Percentiles rank a stretch among this genome's conserved stretches.
Evolutionary conservation across 2,329 filamentous ascomycete genomes (phyloP).

Genomic region (Talaromyces sp.): DNA sequence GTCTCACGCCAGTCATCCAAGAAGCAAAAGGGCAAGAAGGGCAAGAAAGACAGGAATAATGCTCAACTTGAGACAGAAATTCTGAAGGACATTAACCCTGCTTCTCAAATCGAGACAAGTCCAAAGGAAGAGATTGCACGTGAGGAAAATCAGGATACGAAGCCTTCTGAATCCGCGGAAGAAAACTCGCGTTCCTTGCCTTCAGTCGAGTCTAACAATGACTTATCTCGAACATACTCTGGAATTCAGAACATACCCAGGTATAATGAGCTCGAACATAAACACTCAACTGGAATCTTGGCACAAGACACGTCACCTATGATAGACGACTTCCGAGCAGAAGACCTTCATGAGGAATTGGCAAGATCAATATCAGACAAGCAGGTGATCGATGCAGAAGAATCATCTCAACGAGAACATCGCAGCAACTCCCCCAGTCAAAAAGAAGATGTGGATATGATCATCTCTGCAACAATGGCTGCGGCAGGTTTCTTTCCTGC

Average conservation of each 20-base stretch:
- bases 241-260: background rate
- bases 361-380: background rate
- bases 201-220: conserved; percentile 10
- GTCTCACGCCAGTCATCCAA: conserved; percentile 32
- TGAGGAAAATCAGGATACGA: background rate
- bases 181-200: conserved; percentile 12
- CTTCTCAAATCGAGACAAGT: background rate
- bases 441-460: conserved; percentile 15
- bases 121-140: background rate
- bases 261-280: background rate
- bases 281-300: background rate
- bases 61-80: background rate
- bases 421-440: conserved; percentile 8
- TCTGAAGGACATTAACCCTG: background rate
- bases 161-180: background rate
- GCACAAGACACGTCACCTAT: background rate
- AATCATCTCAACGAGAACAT: background rate
- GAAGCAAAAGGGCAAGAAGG: conserved; percentile 42
- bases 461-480: conserved; percentile 14
- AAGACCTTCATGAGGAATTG: background rate
- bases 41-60: conserved; percentile 30
- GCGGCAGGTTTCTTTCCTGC: conserved; percentile 16
- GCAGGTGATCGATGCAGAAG: background rate
- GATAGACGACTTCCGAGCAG: conserved; percentile 1
- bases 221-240: background rate